Evolutionary conservation across 75 land plant genomes (phyloP).

Genomic region (Cryptomeria japonica): DNA sequence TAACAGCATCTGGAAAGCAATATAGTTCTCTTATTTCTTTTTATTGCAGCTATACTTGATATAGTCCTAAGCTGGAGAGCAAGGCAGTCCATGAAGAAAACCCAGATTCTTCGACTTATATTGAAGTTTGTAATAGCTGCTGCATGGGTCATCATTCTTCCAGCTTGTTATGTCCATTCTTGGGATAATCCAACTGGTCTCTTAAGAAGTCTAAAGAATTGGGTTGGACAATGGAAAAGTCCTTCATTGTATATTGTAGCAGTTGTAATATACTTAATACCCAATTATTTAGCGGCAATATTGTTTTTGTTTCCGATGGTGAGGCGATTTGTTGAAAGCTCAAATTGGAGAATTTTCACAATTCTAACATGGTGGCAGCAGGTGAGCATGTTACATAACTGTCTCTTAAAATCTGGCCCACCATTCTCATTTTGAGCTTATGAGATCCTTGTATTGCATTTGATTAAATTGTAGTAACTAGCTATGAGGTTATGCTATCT

Average conservation of each 20-base stretch:
- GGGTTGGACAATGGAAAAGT: slow-evolving; percentile 52
- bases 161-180: slow-evolving; percentile 61
- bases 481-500: not conserved
- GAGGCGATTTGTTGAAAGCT: slow-evolving; percentile 70
- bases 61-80: slow-evolving; percentile 85
- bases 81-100: slow-evolving; percentile 52
- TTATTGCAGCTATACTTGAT: slow-evolving; percentile 76
- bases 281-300: slow-evolving; percentile 73
- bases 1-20: not conserved
- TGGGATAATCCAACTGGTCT: slow-evolving; percentile 53
- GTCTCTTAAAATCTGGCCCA: not conserved
- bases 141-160: slow-evolving; percentile 76
- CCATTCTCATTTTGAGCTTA: not conserved
- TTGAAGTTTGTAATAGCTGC: slow-evolving; percentile 62
- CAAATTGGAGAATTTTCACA: slow-evolving; percentile 63
- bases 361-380: slow-evolving; percentile 97
- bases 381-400: slow-evolving; percentile 34
- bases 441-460: not conserved
- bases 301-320: slow-evolving; percentile 82
- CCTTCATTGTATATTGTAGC: slow-evolving; percentile 74
- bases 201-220: slow-evolving; percentile 32
- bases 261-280: slow-evolving; percentile 75
- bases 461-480: not conserved
- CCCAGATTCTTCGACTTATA: slow-evolving; percentile 42
- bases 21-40: not conserved